Evolutionary conservation across 805 yeast species (phyloP).

Genomic region (Groenewaldozyma tartarivorans): DNA sequence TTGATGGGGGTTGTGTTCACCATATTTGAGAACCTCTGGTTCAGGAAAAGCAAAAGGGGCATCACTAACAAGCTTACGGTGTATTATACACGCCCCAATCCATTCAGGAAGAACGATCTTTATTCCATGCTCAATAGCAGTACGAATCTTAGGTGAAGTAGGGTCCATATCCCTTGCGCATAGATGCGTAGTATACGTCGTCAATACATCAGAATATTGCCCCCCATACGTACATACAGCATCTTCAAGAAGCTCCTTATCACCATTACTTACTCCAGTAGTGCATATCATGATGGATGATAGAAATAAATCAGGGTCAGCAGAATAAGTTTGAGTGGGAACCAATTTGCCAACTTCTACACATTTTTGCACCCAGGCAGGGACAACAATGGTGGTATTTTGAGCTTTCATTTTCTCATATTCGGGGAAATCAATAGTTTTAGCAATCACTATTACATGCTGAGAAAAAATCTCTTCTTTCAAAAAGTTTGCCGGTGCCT

Average conservation of each 20-base stretch:
- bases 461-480: not conserved
- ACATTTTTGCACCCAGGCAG: constrained; percentile 51
- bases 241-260: constrained; percentile 56
- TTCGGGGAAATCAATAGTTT: constrained; percentile 43
- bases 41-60: constrained; percentile 41
- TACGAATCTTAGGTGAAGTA: constrained; percentile 35
- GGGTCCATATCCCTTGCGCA: constrained; percentile 39
- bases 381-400: constrained; percentile 58
- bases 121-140: constrained; percentile 22
- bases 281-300: constrained; percentile 53
- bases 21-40: constrained; percentile 15
- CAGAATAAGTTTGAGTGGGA: constrained; percentile 54
- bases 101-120: constrained; percentile 63
- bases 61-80: constrained; percentile 43
- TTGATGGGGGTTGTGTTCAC: not conserved
- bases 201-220: constrained; percentile 48
- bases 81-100: constrained; percentile 61
- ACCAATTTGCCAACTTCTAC: constrained; percentile 32
- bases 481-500: not conserved
- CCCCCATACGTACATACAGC: constrained; percentile 76
- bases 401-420: constrained; percentile 37
- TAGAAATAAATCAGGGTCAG: constrained; percentile 59
- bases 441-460: constrained; percentile 35
- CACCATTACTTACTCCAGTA: constrained; percentile 48
- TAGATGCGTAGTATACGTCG: constrained; percentile 71